phyloP scores from a whole-genome alignment of 371 early-diverging fungal genomes.

The Apophysomyces variabilis region DNA sequence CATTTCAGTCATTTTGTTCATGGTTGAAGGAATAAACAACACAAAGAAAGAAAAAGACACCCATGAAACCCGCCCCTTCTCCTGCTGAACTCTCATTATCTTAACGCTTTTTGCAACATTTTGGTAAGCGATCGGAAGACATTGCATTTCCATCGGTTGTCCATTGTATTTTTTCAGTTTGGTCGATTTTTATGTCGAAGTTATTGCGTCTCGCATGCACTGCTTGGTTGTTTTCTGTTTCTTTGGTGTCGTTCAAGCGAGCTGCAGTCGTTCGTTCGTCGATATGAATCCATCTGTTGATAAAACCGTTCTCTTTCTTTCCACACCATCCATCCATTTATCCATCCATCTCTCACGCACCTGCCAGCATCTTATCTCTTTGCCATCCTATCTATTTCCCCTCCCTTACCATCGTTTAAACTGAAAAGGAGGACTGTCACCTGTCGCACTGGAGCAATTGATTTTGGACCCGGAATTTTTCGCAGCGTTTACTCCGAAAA shows the following conservation, averaged over 20 bases:
- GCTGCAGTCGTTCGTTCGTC: neutral
- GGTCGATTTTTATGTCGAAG: neutral
- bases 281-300: neutral
- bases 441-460: neutral
- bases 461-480: slow-evolving; percentile 1
- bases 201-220: neutral
- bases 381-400: neutral
- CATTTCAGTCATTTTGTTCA: too few relatives aligned
- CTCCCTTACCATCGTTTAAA: slow-evolving; percentile 3
- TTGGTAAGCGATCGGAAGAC: too few relatives aligned
- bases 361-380: neutral
- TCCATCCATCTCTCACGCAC: neutral
- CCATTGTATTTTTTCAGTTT: too few relatives aligned
- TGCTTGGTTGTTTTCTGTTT: too few relatives aligned
- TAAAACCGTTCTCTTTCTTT: neutral
- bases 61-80: neutral
- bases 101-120: too few relatives aligned
- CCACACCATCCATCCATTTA: neutral
- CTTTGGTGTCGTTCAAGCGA: too few relatives aligned
- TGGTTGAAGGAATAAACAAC: too few relatives aligned
- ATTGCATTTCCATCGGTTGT: too few relatives aligned
- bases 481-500: neutral
- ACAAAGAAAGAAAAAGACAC: neutral
- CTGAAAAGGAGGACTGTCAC: slow-evolving; percentile 13
- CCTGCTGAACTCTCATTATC: neutral